A percentile compares a stretch with the other conserved stretches of the same genome.
These are phyloP conservation scores for Lodderomyces jiufengensis DNA, from an alignment of 1,139 yeast species.

Conservation along the genomic window DNA sequence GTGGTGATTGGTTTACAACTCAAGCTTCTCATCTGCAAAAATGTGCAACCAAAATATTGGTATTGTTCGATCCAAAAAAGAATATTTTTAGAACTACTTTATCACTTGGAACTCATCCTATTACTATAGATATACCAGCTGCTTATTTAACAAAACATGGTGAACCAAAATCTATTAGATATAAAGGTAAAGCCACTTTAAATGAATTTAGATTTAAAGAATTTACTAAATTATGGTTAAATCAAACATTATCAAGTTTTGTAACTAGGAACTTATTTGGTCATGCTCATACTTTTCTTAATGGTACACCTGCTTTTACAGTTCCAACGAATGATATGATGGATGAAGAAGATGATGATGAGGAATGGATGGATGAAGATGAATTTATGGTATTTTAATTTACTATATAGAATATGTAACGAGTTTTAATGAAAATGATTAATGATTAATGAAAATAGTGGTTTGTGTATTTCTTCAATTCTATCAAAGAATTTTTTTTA, in stretches of 20 bases:
- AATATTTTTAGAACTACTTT: conserved; percentile 37
- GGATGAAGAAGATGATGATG: conserved; percentile 18
- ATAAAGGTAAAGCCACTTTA: conserved; percentile 52
- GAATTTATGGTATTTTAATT: conserved; percentile 7
- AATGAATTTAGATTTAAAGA: conserved; percentile 50
- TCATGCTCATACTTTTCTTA: conserved; percentile 12
- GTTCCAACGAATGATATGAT: conserved; percentile 8
- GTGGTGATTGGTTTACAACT: conserved; percentile 22
- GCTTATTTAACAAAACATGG: conserved; percentile 75
- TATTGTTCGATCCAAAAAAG: conserved; percentile 42
- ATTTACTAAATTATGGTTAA: conserved; percentile 58
- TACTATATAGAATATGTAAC: conserved; percentile 4
- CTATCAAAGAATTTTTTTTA: conserved; percentile 13
- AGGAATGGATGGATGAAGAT: conserved; percentile 15
- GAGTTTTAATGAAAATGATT: too few species aligned
- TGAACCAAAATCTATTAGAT: conserved; percentile 56
- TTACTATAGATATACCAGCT: conserved; percentile 41
- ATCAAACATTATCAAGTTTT: conserved; percentile 44
- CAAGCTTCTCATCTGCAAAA: conserved; percentile 22
- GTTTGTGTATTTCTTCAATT: too few species aligned
- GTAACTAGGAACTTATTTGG: conserved; percentile 35
- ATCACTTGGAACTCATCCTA: conserved; percentile 28
- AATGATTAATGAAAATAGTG: too few species aligned
- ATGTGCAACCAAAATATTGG: conserved; percentile 31
- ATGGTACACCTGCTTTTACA: conserved; percentile 5